Evolutionary conservation across 805 yeast species (phyloP).

Genomic region (Teunomyces atbi): DNA sequence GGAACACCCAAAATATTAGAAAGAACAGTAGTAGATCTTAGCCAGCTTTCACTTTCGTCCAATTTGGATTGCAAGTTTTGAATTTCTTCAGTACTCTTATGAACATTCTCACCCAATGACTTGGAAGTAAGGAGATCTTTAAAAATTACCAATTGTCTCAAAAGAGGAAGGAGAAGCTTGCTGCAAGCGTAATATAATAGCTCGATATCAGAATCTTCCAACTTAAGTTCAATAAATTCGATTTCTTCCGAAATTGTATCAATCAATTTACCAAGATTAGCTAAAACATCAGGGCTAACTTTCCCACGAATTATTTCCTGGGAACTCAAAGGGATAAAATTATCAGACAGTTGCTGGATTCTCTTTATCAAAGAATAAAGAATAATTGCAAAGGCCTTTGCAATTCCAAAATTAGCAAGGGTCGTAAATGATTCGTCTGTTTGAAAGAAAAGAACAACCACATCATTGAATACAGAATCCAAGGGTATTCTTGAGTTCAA

Average conservation of each 20-base stretch:
- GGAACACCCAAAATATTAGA: slow-evolving; percentile 25
- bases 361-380: slow-evolving; percentile 18
- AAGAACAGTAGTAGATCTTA: slow-evolving; percentile 23
- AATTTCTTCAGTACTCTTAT: slow-evolving; percentile 14
- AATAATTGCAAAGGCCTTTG: slow-evolving; percentile 25
- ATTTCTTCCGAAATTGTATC: not conserved
- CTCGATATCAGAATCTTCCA: not conserved
- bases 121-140: slow-evolving; percentile 32
- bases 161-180: slow-evolving; percentile 27
- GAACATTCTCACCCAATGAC: slow-evolving; percentile 23
- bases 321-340: not conserved
- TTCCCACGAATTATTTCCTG: too few relatives aligned
- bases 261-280: not conserved
- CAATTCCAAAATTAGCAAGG: slow-evolving; percentile 29
- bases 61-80: slow-evolving; percentile 16
- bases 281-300: not conserved
- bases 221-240: not conserved
- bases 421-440: slow-evolving; percentile 44
- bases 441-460: slow-evolving; percentile 40
- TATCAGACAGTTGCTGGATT: not conserved
- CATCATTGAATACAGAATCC: slow-evolving; percentile 39
- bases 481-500: slow-evolving; percentile 22
- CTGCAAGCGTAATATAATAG: slow-evolving; percentile 14
- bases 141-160: slow-evolving; percentile 35
- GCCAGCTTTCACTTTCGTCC: slow-evolving; percentile 11